These are phyloP conservation scores for Diplotaxis tenuifolia DNA, from an alignment of 345 rosid species.

Conservation along the genomic window DNA sequence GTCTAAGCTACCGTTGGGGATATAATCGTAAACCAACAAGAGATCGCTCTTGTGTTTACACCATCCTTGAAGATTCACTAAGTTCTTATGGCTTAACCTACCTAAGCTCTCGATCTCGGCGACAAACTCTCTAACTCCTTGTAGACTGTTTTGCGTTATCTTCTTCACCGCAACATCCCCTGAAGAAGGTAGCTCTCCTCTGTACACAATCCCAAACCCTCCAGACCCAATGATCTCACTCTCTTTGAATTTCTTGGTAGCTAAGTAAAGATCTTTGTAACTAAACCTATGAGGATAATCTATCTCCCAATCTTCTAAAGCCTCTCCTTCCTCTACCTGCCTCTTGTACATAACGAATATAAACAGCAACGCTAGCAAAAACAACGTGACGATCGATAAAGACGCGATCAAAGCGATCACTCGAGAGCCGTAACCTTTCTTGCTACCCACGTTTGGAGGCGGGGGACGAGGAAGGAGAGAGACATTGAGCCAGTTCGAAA, in stretches of 20 bases:
- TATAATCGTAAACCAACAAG: not conserved
- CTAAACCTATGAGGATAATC: slow-evolving; percentile 35
- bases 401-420: slow-evolving; percentile 29
- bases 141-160: slow-evolving; percentile 37
- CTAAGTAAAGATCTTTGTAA: slow-evolving; percentile 33
- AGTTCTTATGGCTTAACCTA: slow-evolving; percentile 51
- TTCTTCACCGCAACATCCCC: slow-evolving; percentile 33
- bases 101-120: slow-evolving; percentile 66
- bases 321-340: slow-evolving; percentile 8
- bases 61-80: slow-evolving; percentile 71
- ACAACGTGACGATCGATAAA: slow-evolving; percentile 22
- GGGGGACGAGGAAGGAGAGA: slow-evolving; percentile 47
- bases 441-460: slow-evolving; percentile 24
- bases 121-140: slow-evolving; percentile 56
- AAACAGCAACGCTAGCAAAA: slow-evolving; percentile 18
- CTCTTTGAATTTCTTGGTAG: slow-evolving; percentile 26
- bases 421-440: slow-evolving; percentile 21
- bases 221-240: slow-evolving; percentile 31
- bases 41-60: slow-evolving; percentile 23
- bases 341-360: slow-evolving; percentile 25
- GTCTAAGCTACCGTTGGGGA: slow-evolving; percentile 24
- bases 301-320: slow-evolving; percentile 35
- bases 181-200: slow-evolving; percentile 16
- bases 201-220: slow-evolving; percentile 34
- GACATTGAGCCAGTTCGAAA: slow-evolving; percentile 35